Evolutionary conservation across 192 early-diverging fungal genomes (phyloP).

Genomic region (Entomortierella beljakovae): DNA sequence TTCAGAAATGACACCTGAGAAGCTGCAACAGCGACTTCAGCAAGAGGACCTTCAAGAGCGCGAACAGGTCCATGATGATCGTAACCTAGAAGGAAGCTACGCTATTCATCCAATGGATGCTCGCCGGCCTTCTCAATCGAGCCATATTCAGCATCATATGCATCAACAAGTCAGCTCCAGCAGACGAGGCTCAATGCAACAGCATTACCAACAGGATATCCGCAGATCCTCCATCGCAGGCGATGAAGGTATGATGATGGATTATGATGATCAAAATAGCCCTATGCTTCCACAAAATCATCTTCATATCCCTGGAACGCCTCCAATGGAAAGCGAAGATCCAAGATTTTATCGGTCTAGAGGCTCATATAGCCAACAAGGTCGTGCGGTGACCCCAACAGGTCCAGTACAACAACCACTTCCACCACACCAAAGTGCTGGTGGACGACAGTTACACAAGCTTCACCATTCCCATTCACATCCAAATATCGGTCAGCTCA

Average conservation of each 20-base stretch:
- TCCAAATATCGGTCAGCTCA: slow-evolving; percentile 46
- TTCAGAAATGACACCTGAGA: slow-evolving; percentile 19
- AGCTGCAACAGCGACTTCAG: slow-evolving; percentile 9
- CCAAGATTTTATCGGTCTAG: slow-evolving; percentile 25
- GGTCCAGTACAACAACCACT: slow-evolving; percentile 1
- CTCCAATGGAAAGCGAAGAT: slow-evolving; percentile 32
- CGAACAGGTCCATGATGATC: slow-evolving; percentile 17
- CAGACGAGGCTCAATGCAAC: slow-evolving; percentile 29
- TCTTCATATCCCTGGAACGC: slow-evolving; percentile 33
- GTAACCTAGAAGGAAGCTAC: neutral
- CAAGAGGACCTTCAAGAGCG: slow-evolving; percentile 10
- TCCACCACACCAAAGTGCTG: neutral
- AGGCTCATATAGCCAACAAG: slow-evolving; percentile 3
- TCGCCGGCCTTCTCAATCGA: slow-evolving; percentile 13
- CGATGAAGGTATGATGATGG: slow-evolving; percentile 40
- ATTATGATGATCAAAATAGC: slow-evolving; percentile 26
- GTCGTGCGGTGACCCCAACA: slow-evolving; percentile 16
- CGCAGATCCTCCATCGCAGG: slow-evolving; percentile 22
- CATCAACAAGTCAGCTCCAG: slow-evolving; percentile 9
- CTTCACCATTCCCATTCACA: slow-evolving; percentile 49
- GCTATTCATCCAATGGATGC: slow-evolving; percentile 10
- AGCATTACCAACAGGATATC: slow-evolving; percentile 10
- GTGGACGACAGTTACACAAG: slow-evolving; percentile 26
- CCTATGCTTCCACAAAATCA: neutral
- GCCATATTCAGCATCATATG: neutral